phyloP scores from a whole-genome alignment of 164 flowering plant genomes.

The Chimonanthus salicifolius region DNA sequence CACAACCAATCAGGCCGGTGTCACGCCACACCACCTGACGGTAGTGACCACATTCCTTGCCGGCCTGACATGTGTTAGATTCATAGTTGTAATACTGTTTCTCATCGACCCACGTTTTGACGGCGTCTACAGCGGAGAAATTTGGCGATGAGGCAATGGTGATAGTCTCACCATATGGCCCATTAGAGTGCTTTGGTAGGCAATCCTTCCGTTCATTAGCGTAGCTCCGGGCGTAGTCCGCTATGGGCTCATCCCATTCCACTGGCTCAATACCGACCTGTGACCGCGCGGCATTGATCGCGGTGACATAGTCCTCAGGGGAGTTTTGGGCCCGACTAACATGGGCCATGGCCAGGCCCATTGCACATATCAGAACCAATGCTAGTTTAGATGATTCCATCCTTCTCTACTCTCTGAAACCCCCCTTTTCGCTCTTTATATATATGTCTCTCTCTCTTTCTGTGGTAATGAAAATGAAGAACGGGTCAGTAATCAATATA shows the following conservation, averaged over 20 bases:
- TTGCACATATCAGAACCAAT: background rate
- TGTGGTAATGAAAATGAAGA: too few relatives aligned
- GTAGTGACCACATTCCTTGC: constrained; percentile 17
- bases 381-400: background rate
- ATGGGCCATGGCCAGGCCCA: constrained; percentile 1
- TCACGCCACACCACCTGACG: constrained; percentile 19
- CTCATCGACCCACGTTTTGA: constrained; percentile 18
- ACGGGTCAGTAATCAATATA: too few relatives aligned
- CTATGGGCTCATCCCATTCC: constrained; percentile 18
- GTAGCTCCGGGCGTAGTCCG: constrained; percentile 28
- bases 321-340: constrained; percentile 9
- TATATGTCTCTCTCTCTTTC: background rate
- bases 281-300: constrained; percentile 15
- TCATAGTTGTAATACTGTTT: constrained; percentile 10
- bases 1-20: constrained; percentile 16
- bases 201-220: constrained; percentile 21
- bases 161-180: constrained; percentile 25
- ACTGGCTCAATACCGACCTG: constrained; percentile 16
- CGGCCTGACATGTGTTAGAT: constrained; percentile 4
- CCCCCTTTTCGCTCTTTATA: background rate
- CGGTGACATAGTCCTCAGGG: background rate
- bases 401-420: background rate
- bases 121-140: constrained; percentile 1
- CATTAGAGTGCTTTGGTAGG: constrained; percentile 24
- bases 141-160: constrained; percentile 2